Base-by-base conservation (phyloP, 441 rosid genomes). In the Breynia disticha region DNA sequence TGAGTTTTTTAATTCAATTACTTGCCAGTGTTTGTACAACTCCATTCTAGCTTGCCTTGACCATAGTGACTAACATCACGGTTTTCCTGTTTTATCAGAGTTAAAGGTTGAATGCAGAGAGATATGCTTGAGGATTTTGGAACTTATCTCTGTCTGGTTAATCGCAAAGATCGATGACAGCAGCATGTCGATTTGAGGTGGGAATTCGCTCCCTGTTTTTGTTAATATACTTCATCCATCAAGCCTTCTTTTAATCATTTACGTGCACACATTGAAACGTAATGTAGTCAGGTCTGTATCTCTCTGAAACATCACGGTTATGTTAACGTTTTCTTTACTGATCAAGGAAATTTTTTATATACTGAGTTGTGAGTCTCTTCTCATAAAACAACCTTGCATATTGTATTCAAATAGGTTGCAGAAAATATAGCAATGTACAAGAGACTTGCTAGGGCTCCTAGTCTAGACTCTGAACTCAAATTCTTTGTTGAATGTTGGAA, bases 61-160 rank as follows among this genome's bases (percentile, higher is more conserved):
- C 4, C 2, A 17, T 48, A 8, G 13, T 6, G 22, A 17, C 22
- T 48, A 48, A 48, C 21, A 17, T 48, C 0, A 11, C 16, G 44
- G 44, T 15, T n/a, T 65, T 39, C 46, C 0, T 16, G 15, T 55
- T 37, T 55, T 58, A 18, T 57, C 67, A 74, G 81, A 65, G 72
- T 67, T 55, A 52, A 69, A 63, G 60, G 77, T 55, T 72, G 67
- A 74, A 50, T 53, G 16, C 18, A 41, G 32, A 50, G 55, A 24
- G 21, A 19, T 17, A n/a, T 20, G 50, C 15, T 55, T 43, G 46
- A 54, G 50, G 51, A 16, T 48, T 48, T 48, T 48, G 51, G 51
- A 10, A 1, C 16, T 16, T 8, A 10, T 19, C 0, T 46, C 11
- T 15, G 11, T 16, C 16, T 46, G 19, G 0, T 9, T 48, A 4